Conservation (phyloP, 2,329 filamentous ascomycete species). For the Aspergillus vadensis region DNA sequence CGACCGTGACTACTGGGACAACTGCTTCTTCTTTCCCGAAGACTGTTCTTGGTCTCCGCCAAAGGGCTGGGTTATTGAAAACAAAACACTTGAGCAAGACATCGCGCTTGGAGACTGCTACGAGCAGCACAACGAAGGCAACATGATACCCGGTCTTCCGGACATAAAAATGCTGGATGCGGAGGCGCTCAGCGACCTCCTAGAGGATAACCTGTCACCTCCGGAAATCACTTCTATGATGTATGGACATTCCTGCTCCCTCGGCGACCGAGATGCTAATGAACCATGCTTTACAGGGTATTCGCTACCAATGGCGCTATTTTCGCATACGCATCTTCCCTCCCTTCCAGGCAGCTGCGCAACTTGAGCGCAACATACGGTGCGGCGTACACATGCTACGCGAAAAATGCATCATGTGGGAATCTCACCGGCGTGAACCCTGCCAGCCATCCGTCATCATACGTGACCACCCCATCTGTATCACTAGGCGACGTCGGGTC, state of each 20-base stretch:
- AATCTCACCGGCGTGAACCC: constrained; percentile 48
- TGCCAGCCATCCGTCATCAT: constrained; percentile 46
- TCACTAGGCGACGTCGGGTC: constrained; percentile 47
- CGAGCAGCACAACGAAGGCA: constrained; percentile 28
- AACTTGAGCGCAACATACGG: constrained; percentile 48
- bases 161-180: constrained; percentile 49
- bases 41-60: constrained; percentile 45
- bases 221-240: constrained; percentile 49
- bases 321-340: constrained; percentile 45
- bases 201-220: constrained; percentile 46
- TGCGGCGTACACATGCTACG: constrained; percentile 47
- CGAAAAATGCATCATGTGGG: constrained; percentile 42
- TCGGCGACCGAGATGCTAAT: constrained; percentile 8
- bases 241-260: constrained; percentile 25
- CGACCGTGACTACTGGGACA: constrained; percentile 46
- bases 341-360: constrained; percentile 43
- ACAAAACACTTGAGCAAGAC: constrained; percentile 24
- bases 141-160: constrained; percentile 45
- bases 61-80: constrained; percentile 32
- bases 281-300: constrained; percentile 31
- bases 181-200: constrained; percentile 43
- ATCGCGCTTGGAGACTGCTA: constrained; percentile 16
- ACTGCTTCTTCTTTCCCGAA: constrained; percentile 48
- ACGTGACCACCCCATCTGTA: constrained; percentile 44
- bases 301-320: constrained; percentile 48